phyloP scores from a whole-genome alignment of 805 yeast genomes.

The Saccharomycopsis guyanensis region DNA sequence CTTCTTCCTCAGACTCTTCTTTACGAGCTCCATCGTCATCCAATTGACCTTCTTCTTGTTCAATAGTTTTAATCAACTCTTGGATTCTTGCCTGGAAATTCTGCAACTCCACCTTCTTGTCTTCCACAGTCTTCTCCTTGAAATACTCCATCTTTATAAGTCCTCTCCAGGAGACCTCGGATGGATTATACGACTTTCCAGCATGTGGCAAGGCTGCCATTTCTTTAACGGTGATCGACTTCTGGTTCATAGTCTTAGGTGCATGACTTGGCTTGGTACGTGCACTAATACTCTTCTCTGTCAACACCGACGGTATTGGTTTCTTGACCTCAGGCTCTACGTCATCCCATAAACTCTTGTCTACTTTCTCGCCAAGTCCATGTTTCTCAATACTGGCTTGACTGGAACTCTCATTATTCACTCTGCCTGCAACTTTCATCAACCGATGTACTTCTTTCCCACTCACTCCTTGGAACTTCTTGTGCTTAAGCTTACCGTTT shows the following conservation, averaged over 20 bases:
- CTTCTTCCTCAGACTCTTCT: constrained; percentile 28
- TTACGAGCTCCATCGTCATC: constrained; percentile 35
- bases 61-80: constrained; percentile 53
- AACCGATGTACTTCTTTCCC: constrained; percentile 56
- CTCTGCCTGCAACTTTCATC: constrained; percentile 72
- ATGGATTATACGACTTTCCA: constrained; percentile 91
- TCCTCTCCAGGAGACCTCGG: constrained; percentile 71
- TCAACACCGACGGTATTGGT: constrained; percentile 34
- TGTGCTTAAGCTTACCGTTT: constrained; percentile 32
- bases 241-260: constrained; percentile 47
- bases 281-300: constrained; percentile 34
- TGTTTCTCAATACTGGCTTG: constrained; percentile 52
- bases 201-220: constrained; percentile 56
- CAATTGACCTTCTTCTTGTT: constrained; percentile 41
- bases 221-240: constrained; percentile 49
- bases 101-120: constrained; percentile 50
- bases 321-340: constrained; percentile 22
- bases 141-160: constrained; percentile 61
- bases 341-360: constrained; percentile 64
- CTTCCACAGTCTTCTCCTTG: constrained; percentile 60
- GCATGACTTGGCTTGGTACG: constrained; percentile 40
- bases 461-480: constrained; percentile 51
- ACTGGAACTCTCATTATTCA: constrained; percentile 43
- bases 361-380: constrained; percentile 45
- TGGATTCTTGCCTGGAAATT: constrained; percentile 60